Conservation (phyloP, 345 rosid species). For the Syzygium aqueum region DNA sequence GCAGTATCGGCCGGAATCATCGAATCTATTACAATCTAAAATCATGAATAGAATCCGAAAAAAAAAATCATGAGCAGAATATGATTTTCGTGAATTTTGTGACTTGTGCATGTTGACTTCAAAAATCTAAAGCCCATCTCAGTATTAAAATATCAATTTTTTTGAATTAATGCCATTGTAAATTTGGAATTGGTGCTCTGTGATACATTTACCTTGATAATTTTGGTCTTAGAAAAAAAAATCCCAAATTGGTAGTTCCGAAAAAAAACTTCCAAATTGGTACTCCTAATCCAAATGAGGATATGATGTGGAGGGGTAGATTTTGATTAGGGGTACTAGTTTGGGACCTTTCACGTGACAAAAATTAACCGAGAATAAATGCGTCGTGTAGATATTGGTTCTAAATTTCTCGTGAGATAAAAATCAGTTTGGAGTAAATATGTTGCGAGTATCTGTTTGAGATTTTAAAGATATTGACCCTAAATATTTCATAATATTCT, state of each 20-base stretch:
- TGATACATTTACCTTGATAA: rapidly evolving
- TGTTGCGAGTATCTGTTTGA: rapidly evolving
- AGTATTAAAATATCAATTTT: no score
- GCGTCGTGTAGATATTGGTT: rapidly evolving
- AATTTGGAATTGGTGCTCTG: rapidly evolving
- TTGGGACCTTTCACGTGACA: neutral
- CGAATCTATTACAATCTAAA: neutral
- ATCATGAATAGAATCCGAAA: neutral
- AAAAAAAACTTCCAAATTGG: rapidly evolving
- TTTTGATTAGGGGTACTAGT: rapidly evolving
- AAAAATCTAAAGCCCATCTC: neutral
- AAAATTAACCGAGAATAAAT: neutral
- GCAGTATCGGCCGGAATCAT: neutral
- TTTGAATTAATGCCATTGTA: no score
- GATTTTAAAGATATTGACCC: neutral
- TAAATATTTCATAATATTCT: neutral
- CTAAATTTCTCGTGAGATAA: neutral
- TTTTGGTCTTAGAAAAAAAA: rapidly evolving
- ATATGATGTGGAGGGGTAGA: neutral
- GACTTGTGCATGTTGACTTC: neutral
- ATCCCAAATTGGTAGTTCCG: rapidly evolving
- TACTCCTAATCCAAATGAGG: neutral
- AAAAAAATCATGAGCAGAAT: neutral
- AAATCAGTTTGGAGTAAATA: neutral
- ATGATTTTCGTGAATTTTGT: neutral